Base-by-base conservation (phyloP, 208 protist genomes). In the Crithidia thermophila region DNA sequence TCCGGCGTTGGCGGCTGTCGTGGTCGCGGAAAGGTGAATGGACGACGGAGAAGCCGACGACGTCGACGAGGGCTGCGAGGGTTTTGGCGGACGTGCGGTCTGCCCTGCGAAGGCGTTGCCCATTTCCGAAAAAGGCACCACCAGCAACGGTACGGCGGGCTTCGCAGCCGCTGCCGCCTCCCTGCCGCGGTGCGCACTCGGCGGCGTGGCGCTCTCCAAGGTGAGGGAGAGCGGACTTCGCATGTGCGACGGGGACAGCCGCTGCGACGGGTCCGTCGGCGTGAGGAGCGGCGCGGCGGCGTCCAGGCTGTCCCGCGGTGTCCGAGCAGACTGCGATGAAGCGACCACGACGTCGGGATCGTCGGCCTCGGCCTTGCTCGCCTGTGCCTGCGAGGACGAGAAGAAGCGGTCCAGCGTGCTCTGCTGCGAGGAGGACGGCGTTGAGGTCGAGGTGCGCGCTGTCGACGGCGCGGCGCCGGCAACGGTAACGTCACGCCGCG, bases 391-490 rank as follows among this genome's bases (percentile, higher is more conserved):
- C 2, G 42, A 59, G 8, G 34, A 37, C 37, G 46, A n/a, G 14
- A 86, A 4, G 37, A 86, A 90, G 13, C 66, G 81, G 28, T 90
- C 84, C 42, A 90, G 67, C 20, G 84, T 84, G 53, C 73, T 75
- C 51, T 77, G 77, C 67, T 73, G 69, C 21, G 63, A 69, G 4
- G 55, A 34, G 1, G 61, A 59, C 40, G 69, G 69, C 13, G 69
- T 75, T 6, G 69, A 63, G 25, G 31, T 34, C 10, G 55, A 18
- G 31, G 36, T 77, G 43, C 53, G 23, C 8, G 66, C 60, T 18
- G 70, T 70, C 11, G 53, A 11, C 3, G 57, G 4, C 4, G 23
- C 33, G 13, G 39, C 37, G 25, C 64, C 42, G 0, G 47, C 65
- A 5, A 59, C 10, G 16, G 42, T 64, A 20, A 85, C 53, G 50